Evolutionary conservation across 495 filamentous ascomycete species (phyloP), one percentile per base, ranked within the genome.

Genomic region (Penicillium malachiteum): DNA sequence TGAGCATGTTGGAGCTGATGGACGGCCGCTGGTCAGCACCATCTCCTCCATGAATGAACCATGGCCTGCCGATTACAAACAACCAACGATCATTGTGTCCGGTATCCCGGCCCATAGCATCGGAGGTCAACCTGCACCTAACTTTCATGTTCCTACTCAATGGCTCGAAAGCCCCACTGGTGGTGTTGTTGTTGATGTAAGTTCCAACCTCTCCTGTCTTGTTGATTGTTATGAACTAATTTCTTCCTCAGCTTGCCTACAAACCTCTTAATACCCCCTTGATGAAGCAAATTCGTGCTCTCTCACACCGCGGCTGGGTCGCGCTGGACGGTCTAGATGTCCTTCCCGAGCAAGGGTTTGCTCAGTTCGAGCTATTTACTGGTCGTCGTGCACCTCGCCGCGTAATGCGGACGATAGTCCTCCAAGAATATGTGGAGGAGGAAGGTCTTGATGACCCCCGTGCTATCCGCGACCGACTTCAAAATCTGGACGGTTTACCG

Each of bases 361-460:
- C 88, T 39, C 87, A 90, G 31, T 93, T 92, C 62, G 89, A 92
- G 65, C 70, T 92, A 13, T 89, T 92, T 71, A 89, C 88, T 1
- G 89, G 88, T 1, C 78, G 88, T 18, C 81, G 87, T 61, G 89
- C 88, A 16, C 89, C 89, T 0, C 80, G 85, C 48, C 77, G 81
- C 43, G 56, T 89, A 7, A 92, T 93, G 89, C 69, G 73, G 7
- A 71, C 64, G 8, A 67, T 76, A 33, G 68, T 76, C 6, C 58
- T 76, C 7, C 63, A 73, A 43, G 71, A 76, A 45, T 76, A 75
- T 48, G 65, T 67, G 49, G 66, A 60, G 7, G 73, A 76, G 11
- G 73, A 74, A 44, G 69, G 65, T 16, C 64, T 72, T 43, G 66
- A 74, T 48, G 69, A 72, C 21, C 63, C 60, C 31, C 61, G 57